Base-by-base conservation (phyloP, 1,284 basidiomycete species). In the Papiliotrema flavescens region DNA sequence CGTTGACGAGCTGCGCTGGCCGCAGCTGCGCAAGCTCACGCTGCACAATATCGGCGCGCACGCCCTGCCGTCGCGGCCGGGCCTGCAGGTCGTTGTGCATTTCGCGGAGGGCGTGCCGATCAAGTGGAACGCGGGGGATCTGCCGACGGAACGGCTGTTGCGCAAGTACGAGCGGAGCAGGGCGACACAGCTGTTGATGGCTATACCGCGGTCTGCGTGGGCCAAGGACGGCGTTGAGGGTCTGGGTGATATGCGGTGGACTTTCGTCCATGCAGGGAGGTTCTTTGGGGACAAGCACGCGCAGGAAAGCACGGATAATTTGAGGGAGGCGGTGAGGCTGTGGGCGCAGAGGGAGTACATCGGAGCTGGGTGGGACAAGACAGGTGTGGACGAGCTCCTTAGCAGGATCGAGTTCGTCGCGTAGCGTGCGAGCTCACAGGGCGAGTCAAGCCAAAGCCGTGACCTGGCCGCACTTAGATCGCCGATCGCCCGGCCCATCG, bases 311-410 rank as follows among this genome's bases (percentile, higher is more conserved):
- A 32, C 19, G 36, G 47, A 36, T 3, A 49, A 23, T 4, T 24
- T 49, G 35, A 19, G 28, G 34, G 19, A 13, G 32, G 47, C 47
- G 14, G 47, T 49, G 8, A 49, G 20, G 23, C 14, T 22, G 19
- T 49, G 47, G 47, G 47, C 36, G n/a, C 14, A 39, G 32, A 49
- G 47, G 36, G 47, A 49, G 47, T 49, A 49, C 23, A 26, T n/a
- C 23, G 47, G 35, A 13, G 47, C 47, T 3, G 47, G 47, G 6
- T 49, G 47, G 47, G 20, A 32, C 11, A 35, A 39, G 32, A 34
- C 17, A 5, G 34, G 28, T 6, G 47, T 49, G 35, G 36, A 40
- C 15, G 47, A 37, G 34, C 47, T 49, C 20, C 14, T 49, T 19
- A 39, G 47, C 13, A 36, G 47, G 47, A 49, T 49, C n/a, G 26